A percentile compares a stretch with the other conserved stretches of the same genome.
Evolutionary conservation across 208 protist species (phyloP).

Genomic region (Acanthamoeba healyi): DNA sequence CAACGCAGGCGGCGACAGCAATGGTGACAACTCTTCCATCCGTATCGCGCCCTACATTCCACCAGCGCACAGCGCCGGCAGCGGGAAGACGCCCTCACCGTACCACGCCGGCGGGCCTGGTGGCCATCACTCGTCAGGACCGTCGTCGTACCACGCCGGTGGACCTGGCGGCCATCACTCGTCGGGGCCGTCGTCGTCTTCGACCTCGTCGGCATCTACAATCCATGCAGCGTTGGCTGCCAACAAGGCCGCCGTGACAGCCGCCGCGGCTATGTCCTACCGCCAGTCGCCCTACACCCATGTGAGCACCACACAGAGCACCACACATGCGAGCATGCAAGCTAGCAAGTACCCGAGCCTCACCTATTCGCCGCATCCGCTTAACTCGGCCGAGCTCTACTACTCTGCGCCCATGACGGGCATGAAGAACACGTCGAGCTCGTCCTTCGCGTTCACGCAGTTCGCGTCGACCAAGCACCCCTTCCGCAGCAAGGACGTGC

Average conservation of each 20-base stretch:
- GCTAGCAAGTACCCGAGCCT: neutral
- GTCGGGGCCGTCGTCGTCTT: neutral
- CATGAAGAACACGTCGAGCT: neutral
- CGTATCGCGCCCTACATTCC: slow-evolving; percentile 41
- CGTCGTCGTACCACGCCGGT: neutral
- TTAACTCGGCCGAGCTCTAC: slow-evolving; percentile 1
- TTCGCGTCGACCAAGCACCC: slow-evolving; percentile 10
- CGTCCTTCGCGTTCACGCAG: neutral
- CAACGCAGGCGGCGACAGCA: too few relatives aligned
- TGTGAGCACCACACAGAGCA: too few relatives aligned
- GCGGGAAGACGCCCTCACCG: neutral
- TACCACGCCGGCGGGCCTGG: neutral
- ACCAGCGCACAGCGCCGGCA: neutral
- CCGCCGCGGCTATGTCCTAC: neutral
- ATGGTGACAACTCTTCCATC: neutral
- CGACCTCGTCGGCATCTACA: too few relatives aligned
- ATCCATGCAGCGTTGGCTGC: neutral
- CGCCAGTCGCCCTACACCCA: neutral
- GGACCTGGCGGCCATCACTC: neutral
- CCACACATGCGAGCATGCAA: neutral
- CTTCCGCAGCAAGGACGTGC: slow-evolving; percentile 26
- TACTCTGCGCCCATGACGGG: slow-evolving; percentile 19
- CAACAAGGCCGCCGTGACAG: neutral
- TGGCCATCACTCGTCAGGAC: neutral
- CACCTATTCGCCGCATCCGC: neutral